Conservation (phyloP, 192 early-diverging fungal species). For the Phlyctochytrium bullatum region DNA sequence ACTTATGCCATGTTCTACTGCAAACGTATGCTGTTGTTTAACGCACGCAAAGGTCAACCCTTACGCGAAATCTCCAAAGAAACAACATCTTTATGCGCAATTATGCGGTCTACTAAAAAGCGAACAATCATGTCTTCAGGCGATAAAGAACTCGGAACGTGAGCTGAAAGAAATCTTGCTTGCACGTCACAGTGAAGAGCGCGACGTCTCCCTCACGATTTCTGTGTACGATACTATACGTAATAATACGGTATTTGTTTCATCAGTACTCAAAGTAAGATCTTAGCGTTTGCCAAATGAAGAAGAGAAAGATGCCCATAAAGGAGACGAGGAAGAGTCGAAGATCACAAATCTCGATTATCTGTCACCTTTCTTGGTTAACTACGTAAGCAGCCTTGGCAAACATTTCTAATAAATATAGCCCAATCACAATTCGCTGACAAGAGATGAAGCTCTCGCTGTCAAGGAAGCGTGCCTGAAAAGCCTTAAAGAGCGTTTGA, state of each 20-base stretch:
- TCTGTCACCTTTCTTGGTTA: conserved; percentile 57
- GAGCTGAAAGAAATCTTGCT: conserved; percentile 52
- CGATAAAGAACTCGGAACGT: conserved; percentile 46
- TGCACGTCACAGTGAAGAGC: conserved; percentile 44
- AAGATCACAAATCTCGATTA: conserved; percentile 54
- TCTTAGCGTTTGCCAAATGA: conserved; percentile 47
- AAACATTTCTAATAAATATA: conserved; percentile 26
- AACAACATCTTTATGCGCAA: conserved; percentile 53
- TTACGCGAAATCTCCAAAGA: conserved; percentile 48
- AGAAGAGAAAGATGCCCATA: conserved; percentile 49
- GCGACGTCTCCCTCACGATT: conserved; percentile 44
- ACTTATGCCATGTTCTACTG: conserved; percentile 1
- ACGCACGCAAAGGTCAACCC: conserved; percentile 39
- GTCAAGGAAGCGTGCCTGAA: conserved; percentile 56
- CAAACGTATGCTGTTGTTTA: neutral
- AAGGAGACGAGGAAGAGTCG: conserved; percentile 52
- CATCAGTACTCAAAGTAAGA: neutral
- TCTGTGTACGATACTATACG: conserved; percentile 59
- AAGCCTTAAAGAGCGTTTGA: conserved; percentile 46
- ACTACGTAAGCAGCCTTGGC: conserved; percentile 39
- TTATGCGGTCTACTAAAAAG: conserved; percentile 40
- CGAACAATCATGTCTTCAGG: conserved; percentile 46
- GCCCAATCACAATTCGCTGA: conserved; percentile 39
- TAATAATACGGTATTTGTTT: conserved; percentile 45
- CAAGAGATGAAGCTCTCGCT: conserved; percentile 40